A percentile compares a stretch with the other conserved stretches of the same genome.
Conservation (phyloP, 306 rosid species). For the Dalbergia oliveri region DNA sequence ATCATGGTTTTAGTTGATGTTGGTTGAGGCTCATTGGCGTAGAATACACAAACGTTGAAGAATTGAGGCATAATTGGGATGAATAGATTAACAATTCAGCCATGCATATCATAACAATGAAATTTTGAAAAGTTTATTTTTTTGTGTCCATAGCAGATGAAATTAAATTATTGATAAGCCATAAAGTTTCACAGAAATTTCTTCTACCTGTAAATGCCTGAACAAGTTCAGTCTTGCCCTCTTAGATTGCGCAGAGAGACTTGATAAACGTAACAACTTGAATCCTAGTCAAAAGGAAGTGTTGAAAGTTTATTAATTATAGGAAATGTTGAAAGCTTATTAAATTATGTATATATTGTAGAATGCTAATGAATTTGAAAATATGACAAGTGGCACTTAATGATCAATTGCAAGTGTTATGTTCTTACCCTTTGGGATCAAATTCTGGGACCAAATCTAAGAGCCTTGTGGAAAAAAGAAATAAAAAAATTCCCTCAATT, state of each 20-base stretch:
- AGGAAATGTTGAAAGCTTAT: background rate
- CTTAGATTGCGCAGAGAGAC: conserved; percentile 49
- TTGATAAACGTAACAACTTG: conserved; percentile 42
- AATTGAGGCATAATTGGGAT: conserved; percentile 73
- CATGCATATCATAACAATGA: background rate
- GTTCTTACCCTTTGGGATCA: conserved; percentile 67
- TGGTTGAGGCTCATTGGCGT: conserved; percentile 63
- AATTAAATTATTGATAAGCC: background rate
- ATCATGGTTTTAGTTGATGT: conserved; percentile 73
- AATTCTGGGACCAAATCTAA: conserved; percentile 63
- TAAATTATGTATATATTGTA: background rate
- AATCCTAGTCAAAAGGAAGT: conserved; percentile 40
- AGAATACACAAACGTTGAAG: conserved; percentile 57
- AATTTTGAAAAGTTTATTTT: background rate
- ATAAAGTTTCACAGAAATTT: background rate
- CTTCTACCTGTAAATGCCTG: conserved; percentile 53
- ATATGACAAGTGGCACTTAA: background rate
- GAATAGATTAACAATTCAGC: background rate
- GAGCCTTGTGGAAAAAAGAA: conserved; percentile 52
- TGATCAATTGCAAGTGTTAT: background rate
- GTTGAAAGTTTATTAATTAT: background rate
- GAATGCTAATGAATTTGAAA: background rate
- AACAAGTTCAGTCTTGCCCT: conserved; percentile 62
- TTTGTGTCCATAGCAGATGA: background rate
- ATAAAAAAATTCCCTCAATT: background rate